These are phyloP conservation scores for Kondoa subrosea DNA, from an alignment of 768 basidiomycete species.

Conservation along the genomic window DNA sequence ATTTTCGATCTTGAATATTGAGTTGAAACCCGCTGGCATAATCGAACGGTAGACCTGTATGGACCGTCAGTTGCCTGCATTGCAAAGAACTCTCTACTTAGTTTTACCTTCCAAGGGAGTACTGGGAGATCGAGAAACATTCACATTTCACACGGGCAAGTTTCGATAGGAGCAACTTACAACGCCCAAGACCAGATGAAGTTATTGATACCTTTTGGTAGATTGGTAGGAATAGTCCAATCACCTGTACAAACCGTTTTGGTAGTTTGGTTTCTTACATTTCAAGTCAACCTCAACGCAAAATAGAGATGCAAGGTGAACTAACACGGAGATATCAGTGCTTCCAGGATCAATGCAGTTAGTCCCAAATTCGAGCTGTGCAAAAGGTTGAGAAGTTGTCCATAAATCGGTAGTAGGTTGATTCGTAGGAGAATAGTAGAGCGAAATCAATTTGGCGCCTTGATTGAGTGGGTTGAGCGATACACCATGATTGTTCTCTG, in stretches of 20 bases:
- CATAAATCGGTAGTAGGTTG: not conserved
- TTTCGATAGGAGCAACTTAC: not conserved
- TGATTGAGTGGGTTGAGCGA: not conserved
- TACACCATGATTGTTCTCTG: not conserved
- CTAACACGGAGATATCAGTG: not conserved
- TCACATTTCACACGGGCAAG: not conserved
- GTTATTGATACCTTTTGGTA: not conserved
- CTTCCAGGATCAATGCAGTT: not conserved
- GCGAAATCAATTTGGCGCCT: not conserved
- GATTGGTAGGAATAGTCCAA: not conserved
- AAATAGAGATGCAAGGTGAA: too few relatives aligned
- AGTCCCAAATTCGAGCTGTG: not conserved
- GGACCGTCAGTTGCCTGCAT: not conserved
- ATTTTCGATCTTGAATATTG: not conserved
- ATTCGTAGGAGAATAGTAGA: not conserved
- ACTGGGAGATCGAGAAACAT: not conserved
- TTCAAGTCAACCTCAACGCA: too few relatives aligned
- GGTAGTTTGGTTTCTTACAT: not conserved
- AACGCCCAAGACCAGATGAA: not conserved
- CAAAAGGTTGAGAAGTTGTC: not conserved
- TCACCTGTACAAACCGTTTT: not conserved
- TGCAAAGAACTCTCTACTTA: not conserved
- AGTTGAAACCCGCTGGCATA: not conserved
- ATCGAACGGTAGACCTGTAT: not conserved
- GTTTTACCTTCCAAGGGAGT: not conserved